phyloP scores from a whole-genome alignment of 1,139 yeast genomes.

The Meyerozyma smithsonii region DNA sequence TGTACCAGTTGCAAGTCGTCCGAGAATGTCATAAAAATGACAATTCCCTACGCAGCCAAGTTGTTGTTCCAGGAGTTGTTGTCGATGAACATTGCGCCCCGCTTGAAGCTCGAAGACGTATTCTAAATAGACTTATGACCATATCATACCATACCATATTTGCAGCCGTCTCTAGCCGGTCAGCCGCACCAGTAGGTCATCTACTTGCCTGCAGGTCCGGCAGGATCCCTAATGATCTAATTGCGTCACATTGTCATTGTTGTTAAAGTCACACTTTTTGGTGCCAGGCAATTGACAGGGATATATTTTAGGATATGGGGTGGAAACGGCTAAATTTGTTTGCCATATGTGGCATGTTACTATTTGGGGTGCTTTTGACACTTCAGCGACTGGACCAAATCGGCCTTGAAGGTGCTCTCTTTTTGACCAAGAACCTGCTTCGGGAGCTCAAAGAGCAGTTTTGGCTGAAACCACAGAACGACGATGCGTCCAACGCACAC shows the following conservation, averaged over 20 bases:
- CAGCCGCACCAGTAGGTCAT: neutral
- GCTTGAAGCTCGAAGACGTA: conserved; percentile 84
- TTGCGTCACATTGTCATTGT: neutral
- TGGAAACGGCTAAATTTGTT: neutral
- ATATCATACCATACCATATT: neutral
- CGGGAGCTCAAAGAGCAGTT: conserved; percentile 20
- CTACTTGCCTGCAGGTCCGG: neutral
- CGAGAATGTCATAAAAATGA: conserved; percentile 85
- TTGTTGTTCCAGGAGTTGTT: conserved; percentile 90
- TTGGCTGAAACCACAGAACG: conserved; percentile 6
- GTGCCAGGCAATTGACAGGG: neutral
- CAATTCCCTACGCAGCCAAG: conserved; percentile 97
- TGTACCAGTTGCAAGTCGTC: conserved; percentile 91
- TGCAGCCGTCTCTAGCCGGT: neutral
- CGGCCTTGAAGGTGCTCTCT: conserved; percentile 25
- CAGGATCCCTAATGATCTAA: neutral
- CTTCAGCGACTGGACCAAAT: conserved; percentile 6
- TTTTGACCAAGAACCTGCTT: conserved; percentile 22
- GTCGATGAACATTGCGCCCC: conserved; percentile 97
- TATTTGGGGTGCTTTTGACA: neutral
- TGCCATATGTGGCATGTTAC: neutral
- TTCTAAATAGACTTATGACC: conserved; percentile 31
- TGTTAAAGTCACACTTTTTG: neutral
- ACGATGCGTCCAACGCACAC: neutral
- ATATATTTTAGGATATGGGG: neutral